These are phyloP conservation scores for Barnettozyma sucrosica DNA, from an alignment of 805 yeast genomes.

Conservation along the genomic window DNA sequence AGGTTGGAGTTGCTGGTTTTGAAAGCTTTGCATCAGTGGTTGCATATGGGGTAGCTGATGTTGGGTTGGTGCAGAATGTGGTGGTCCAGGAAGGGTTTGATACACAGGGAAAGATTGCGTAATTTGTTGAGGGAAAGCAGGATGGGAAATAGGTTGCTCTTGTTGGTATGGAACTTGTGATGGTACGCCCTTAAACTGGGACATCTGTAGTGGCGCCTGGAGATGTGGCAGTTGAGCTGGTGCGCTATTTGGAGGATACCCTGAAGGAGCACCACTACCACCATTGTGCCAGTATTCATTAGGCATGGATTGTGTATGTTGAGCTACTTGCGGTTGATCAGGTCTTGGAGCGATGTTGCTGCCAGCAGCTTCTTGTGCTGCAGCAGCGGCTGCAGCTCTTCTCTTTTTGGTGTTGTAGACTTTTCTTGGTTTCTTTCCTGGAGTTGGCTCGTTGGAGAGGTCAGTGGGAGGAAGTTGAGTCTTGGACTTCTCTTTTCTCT, in stretches of 20 bases:
- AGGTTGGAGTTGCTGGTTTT: slow-evolving; percentile 21
- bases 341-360: not conserved
- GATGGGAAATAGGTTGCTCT: not conserved
- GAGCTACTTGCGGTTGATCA: slow-evolving; percentile 1
- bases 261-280: not conserved
- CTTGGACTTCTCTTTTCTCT: slow-evolving; percentile 31
- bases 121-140: not conserved
- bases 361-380: slow-evolving; percentile 8
- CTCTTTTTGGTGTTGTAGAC: slow-evolving; percentile 21
- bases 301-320: slow-evolving; percentile 4
- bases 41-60: slow-evolving; percentile 23
- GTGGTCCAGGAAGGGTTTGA: slow-evolving; percentile 1
- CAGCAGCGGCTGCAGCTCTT: slow-evolving; percentile 24
- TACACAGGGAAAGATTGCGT: slow-evolving; percentile 1
- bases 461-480: slow-evolving; percentile 11
- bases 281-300: slow-evolving; percentile 12
- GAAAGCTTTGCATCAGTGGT: slow-evolving; percentile 15
- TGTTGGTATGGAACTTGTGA: not conserved
- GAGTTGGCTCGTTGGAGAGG: slow-evolving; percentile 12
- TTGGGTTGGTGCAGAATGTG: slow-evolving; percentile 18
- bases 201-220: slow-evolving; percentile 12
- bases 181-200: slow-evolving; percentile 1
- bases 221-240: slow-evolving; percentile 12
- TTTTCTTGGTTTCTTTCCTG: slow-evolving; percentile 20
- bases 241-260: slow-evolving; percentile 4